Conservation (phyloP, 1,284 basidiomycete species). For the Puccinia triticina region DNA sequence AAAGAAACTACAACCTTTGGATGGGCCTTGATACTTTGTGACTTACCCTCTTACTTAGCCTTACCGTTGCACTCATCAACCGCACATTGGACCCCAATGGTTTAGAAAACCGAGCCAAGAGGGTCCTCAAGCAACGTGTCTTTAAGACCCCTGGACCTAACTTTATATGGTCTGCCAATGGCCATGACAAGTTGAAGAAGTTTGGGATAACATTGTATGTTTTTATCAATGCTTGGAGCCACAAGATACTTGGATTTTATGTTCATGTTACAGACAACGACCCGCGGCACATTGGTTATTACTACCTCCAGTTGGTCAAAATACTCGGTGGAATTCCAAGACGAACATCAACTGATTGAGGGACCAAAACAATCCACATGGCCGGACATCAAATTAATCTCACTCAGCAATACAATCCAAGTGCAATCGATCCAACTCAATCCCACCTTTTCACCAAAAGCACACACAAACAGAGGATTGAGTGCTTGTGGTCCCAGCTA, state of each 20-base stretch:
- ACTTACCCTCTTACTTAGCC: background rate
- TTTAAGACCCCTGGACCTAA: background rate
- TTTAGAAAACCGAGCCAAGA: background rate
- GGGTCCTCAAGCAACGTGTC: background rate
- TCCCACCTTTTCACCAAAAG: slow-evolving; percentile 12
- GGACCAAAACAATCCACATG: slow-evolving; percentile 1
- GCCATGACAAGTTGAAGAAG: slow-evolving; percentile 13
- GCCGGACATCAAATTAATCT: no score
- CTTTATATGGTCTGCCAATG: background rate
- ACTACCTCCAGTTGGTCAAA: slow-evolving; percentile 22
- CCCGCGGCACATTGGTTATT: slow-evolving; percentile 24
- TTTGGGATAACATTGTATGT: slow-evolving; percentile 9
- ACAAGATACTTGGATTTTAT: background rate
- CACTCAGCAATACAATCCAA: background rate
- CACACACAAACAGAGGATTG: slow-evolving; percentile 25
- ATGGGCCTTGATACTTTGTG: background rate
- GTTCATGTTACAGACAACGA: slow-evolving; percentile 23
- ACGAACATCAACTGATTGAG: slow-evolving; percentile 12
- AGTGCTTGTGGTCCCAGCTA: background rate
- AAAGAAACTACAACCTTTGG: background rate
- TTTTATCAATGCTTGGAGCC: background rate
- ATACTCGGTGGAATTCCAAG: background rate
- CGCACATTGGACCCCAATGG: slow-evolving; percentile 1
- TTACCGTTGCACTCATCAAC: background rate
- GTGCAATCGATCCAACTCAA: background rate